Base-by-base conservation (phyloP, 805 yeast species). In the Hermanozyma aechmeae region DNA sequence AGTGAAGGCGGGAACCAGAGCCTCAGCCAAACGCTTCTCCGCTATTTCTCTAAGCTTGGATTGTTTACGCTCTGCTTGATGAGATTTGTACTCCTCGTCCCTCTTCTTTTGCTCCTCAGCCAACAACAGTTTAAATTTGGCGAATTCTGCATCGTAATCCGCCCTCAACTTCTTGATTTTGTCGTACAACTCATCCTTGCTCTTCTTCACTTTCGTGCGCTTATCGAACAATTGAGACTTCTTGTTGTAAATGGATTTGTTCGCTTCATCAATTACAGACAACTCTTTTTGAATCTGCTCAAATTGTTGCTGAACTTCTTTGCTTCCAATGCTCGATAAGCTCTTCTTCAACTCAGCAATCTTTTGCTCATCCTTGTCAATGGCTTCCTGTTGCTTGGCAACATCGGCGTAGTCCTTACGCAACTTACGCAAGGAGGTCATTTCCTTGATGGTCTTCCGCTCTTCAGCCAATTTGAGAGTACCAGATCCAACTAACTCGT, bases 401-500 rank as follows among this genome's bases (percentile, higher is more conserved):
- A 87, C 65, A 27, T 71, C 66, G 28, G 74, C 73, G 51, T 84
- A 82, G 54, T 79, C 87, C 56, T 79, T 80, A 50, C 78, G 75
- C 51, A 81, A 61, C 61, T 83, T 85, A 59, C 89, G 77, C 55
- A 92, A 72, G 26, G 77, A 57, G 29, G 85, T 71, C 68, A 85
- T 81, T 61, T 89, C 97, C 61, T 82, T 82, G 42, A 92, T 75
- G 40, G 68, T 59, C 50, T 76, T 71, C 65, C 84, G 79, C 70
- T 92, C 99, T 39, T 89, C 95, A 30, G 86, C 96, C 49, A 92
- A 74, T 45, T 83, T 73, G 52, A 92, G 67, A 26, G 68, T 58
- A 39, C 97, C 97, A 28, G 80, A 59, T 32, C 81, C 83, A 37
- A 92, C 78, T 42, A 70, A 65, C 24, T 68, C 70, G 53, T 92